Evolutionary conservation across 2,329 filamentous ascomycete species (phyloP), one percentile per base, ranked within the genome.

Genomic region (Ophiocordyceps polyrhachis-furcata): DNA sequence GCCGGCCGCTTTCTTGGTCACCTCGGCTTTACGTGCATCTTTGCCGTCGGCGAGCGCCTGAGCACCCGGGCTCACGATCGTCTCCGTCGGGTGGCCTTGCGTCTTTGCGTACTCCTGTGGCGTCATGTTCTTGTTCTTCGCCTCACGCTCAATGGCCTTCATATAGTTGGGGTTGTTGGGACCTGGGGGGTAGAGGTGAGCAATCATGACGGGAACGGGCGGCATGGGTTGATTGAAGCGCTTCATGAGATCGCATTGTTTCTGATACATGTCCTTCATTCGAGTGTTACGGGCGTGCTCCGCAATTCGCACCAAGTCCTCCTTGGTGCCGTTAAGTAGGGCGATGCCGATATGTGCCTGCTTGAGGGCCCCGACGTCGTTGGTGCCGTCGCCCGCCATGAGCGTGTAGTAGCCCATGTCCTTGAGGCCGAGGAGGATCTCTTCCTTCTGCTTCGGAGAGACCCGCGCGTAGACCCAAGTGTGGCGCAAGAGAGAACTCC

Each of bases 201-300:
- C 91, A 53, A 98, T 94, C 55, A 87, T 70, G 48, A 80, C 67
- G n/a, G 91, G 91, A 1, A 96, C 83, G 1, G 91, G 91, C n/a
- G 91, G 91, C 2, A 78, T 62, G 14, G 88, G 85, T 62, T 95
- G 88, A 60, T 93, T 94, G 73, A 96, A 98, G 50, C 89, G 78
- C 58, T 82, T 76, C 85, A 98, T 95, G 61, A 98, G 73, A 42
- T 79, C 70, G 46, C 83, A 74, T 62, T 98, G 91, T 70, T 98
- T 96, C 67, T 96, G 86, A 60, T 98, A 98, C 51, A 98, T 76
- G 51, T 95, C 88, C 72, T 95, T 96, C 84, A 98, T 93, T 71
- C 87, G 93, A 38, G 82, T 93, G 62, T 87, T 93, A 53, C 91
- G 82, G 56, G 83, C 81, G 63, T 98, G 88, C 58, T 96, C 91